phyloP scores from a whole-genome alignment of 176 grass and related monocot species.

The Cocos nucifera region DNA sequence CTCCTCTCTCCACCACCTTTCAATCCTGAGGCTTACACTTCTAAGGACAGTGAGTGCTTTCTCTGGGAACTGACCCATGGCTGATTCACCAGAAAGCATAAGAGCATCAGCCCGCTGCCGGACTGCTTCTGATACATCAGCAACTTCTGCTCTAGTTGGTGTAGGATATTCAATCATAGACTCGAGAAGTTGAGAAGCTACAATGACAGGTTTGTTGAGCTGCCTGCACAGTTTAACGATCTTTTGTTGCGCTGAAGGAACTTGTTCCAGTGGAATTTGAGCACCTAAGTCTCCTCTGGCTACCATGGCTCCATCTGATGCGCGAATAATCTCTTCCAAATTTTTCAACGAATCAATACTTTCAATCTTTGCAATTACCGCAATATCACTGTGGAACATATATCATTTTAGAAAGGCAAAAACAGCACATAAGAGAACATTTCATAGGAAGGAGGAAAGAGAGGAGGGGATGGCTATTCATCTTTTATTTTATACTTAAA shows the following conservation, averaged over 20 bases:
- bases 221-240: constrained; percentile 80
- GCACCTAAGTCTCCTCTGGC: constrained; percentile 93
- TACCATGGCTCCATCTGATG: constrained; percentile 92
- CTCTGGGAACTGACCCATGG: constrained; percentile 85
- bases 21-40: constrained; percentile 85
- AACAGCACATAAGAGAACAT: no score
- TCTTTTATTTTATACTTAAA: no score
- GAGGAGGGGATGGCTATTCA: no score
- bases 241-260: constrained; percentile 83
- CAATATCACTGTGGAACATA: constrained; percentile 58
- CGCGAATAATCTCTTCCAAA: constrained; percentile 67
- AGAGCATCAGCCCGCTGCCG: constrained; percentile 79
- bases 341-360: constrained; percentile 86
- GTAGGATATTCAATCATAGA: constrained; percentile 97
- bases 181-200: constrained; percentile 92
- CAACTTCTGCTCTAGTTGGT: constrained; percentile 89
- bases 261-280: constrained; percentile 91
- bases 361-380: constrained; percentile 91
- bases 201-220: constrained; percentile 95
- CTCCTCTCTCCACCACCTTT: constrained; percentile 96
- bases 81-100: constrained; percentile 98
- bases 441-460: no score
- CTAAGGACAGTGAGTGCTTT: constrained; percentile 83
- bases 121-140: constrained; percentile 94
- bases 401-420: not conserved